phyloP scores from a whole-genome alignment of 2,329 filamentous ascomycete species.

The Nectriaceae sp. region DNA sequence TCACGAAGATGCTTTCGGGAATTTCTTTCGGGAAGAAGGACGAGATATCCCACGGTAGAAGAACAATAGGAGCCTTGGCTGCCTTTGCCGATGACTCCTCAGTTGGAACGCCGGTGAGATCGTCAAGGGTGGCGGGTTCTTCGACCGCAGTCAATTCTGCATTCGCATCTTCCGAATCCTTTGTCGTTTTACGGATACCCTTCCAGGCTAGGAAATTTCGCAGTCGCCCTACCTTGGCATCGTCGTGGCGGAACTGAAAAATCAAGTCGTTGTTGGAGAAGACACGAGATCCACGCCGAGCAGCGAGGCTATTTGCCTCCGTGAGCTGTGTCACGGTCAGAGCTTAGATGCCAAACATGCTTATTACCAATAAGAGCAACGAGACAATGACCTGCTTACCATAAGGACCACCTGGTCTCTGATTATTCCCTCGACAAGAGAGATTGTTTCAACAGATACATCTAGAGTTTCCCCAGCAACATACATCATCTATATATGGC shows the following conservation, averaged over 20 bases:
- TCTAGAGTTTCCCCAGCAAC: too few species aligned
- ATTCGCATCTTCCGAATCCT: conserved; percentile 94
- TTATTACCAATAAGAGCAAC: neutral
- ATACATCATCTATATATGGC: too few species aligned
- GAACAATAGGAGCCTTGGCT: conserved; percentile 90
- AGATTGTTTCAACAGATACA: conserved; percentile 85
- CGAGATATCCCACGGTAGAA: conserved; percentile 89
- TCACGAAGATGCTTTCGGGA: conserved; percentile 62
- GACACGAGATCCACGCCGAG: conserved; percentile 83
- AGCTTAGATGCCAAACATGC: too few species aligned
- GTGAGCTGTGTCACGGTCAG: conserved; percentile 74
- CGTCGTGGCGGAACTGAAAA: conserved; percentile 93
- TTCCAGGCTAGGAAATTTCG: conserved; percentile 97
- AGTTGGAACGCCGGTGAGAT: conserved; percentile 37
- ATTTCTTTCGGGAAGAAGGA: conserved; percentile 87
- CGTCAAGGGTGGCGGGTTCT: conserved; percentile 69
- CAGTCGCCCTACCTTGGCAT: conserved; percentile 88
- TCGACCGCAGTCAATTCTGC: conserved; percentile 79
- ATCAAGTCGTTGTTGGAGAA: conserved; percentile 91
- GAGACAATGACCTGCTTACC: conserved; percentile 46
- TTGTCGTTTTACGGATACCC: conserved; percentile 93
- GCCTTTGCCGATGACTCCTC: conserved; percentile 62
- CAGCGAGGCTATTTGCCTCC: conserved; percentile 82
- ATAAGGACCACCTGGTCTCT: conserved; percentile 94
- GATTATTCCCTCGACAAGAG: conserved; percentile 93